These are phyloP conservation scores for Salvia splendens DNA, from an alignment of 257 asterid species.

Conservation along the genomic window DNA sequence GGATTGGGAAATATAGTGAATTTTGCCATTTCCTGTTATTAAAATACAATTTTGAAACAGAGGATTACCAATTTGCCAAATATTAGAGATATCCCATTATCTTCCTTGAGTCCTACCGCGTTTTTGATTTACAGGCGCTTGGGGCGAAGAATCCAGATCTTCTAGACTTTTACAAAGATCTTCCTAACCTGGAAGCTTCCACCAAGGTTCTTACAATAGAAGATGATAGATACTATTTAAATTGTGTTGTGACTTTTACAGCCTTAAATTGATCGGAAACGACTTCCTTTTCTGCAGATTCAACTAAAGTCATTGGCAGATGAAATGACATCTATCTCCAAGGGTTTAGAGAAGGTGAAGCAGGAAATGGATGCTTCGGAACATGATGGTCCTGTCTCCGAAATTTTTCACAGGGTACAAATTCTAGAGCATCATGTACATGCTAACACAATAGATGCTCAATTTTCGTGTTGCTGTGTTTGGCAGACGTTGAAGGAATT, in stretches of 20 bases:
- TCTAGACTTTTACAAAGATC: slow-evolving; percentile 49
- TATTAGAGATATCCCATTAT: no score
- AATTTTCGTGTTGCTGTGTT: slow-evolving; percentile 14
- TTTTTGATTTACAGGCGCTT: slow-evolving; percentile 43
- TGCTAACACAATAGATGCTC: background rate
- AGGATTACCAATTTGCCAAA: no score
- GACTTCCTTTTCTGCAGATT: slow-evolving; percentile 52
- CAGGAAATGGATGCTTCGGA: slow-evolving; percentile 80
- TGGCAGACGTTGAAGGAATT: slow-evolving; percentile 70
- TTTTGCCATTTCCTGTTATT: no score
- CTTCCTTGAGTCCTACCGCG: slow-evolving; percentile 4
- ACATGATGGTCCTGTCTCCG: slow-evolving; percentile 89
- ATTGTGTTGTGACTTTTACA: slow-evolving; percentile 1
- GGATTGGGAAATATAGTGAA: no score
- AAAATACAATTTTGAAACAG: no score
- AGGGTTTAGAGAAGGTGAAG: slow-evolving; percentile 90
- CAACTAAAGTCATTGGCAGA: slow-evolving; percentile 88
- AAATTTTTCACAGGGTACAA: slow-evolving; percentile 67
- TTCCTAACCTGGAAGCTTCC: slow-evolving; percentile 55
- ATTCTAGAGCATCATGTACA: slow-evolving; percentile 2
- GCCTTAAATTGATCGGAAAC: background rate
- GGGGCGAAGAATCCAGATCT: slow-evolving; percentile 43
- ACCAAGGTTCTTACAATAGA: slow-evolving; percentile 44
- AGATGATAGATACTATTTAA: background rate
- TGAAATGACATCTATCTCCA: slow-evolving; percentile 88